Evolutionary conservation across 768 basidiomycete species (phyloP).

Genomic region (Hypholoma sublateritium): DNA sequence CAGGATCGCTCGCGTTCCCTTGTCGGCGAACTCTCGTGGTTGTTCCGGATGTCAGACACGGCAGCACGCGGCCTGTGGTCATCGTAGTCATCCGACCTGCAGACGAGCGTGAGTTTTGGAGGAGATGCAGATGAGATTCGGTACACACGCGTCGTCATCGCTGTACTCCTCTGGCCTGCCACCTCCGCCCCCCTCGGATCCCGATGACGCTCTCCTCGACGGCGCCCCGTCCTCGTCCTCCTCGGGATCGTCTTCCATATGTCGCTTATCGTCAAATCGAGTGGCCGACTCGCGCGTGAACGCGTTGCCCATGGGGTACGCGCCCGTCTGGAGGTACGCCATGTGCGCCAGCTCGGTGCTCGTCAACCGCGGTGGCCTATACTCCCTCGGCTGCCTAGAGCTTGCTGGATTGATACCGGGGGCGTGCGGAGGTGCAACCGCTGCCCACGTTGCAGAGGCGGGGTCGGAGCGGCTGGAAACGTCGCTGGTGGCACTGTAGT

Average conservation of each 20-base stretch:
- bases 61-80: conserved; percentile 4
- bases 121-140: not conserved
- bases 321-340: not conserved
- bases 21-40: not conserved
- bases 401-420: not conserved
- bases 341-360: not conserved
- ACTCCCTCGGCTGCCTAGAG: not conserved
- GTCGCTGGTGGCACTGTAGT: not conserved
- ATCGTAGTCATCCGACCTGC: not conserved
- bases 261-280: not conserved
- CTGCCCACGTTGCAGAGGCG: not conserved
- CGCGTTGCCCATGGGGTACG: not conserved
- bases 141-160: conserved; percentile 1
- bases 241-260: not conserved
- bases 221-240: not conserved
- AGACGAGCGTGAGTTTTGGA: not conserved
- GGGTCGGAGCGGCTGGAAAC: not conserved
- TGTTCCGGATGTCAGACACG: conserved; percentile 1
- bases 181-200: not conserved
- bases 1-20: not conserved
- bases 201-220: not conserved
- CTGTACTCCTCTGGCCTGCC: not conserved
- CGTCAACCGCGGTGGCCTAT: not conserved
- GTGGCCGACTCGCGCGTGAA: not conserved
- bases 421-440: not conserved